A percentile compares a stretch with the other conserved stretches of the same genome.
phyloP scores from a whole-genome alignment of 1,284 basidiomycete species.

The Cystobasidium pallidum region DNA sequence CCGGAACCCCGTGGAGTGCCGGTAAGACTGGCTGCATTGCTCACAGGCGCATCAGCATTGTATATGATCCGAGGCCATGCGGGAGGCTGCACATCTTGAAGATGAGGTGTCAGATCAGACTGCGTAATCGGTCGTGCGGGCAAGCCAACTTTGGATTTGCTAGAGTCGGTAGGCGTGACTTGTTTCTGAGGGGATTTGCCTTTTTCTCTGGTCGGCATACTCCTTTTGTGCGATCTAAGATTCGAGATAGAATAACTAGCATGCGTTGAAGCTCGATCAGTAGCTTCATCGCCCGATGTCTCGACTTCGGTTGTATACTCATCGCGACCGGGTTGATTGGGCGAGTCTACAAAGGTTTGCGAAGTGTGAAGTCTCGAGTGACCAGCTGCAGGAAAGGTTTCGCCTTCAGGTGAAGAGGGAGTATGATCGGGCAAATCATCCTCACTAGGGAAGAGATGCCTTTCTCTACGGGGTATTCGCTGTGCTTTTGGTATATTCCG shows the following conservation, averaged over 20 bases:
- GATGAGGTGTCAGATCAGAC: constrained; percentile 29
- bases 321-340: not conserved
- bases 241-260: constrained; percentile 27
- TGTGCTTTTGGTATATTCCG: constrained; percentile 26
- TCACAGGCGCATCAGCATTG: constrained; percentile 5
- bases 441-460: constrained; percentile 23
- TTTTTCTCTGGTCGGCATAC: not conserved
- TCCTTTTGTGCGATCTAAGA: not conserved
- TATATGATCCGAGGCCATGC: constrained; percentile 4
- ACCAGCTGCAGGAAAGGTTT: not conserved
- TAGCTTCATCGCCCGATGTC: not conserved
- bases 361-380: constrained; percentile 22
- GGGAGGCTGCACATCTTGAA: constrained; percentile 23
- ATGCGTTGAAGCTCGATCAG: constrained; percentile 1
- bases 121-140: constrained; percentile 1
- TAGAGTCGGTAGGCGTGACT: not conserved
- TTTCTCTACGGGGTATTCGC: constrained; percentile 16
- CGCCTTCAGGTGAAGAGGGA: constrained; percentile 6
- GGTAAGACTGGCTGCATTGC: constrained; percentile 20
- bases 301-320: constrained; percentile 13
- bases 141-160: not conserved
- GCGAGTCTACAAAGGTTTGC: constrained; percentile 8
- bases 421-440: constrained; percentile 40
- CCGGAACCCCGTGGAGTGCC: constrained; percentile 21
- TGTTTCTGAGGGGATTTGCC: constrained; percentile 6